These are phyloP conservation scores for Simplicillium sp. DNA, from an alignment of 2,329 filamentous ascomycete species.

Conservation along the genomic window DNA sequence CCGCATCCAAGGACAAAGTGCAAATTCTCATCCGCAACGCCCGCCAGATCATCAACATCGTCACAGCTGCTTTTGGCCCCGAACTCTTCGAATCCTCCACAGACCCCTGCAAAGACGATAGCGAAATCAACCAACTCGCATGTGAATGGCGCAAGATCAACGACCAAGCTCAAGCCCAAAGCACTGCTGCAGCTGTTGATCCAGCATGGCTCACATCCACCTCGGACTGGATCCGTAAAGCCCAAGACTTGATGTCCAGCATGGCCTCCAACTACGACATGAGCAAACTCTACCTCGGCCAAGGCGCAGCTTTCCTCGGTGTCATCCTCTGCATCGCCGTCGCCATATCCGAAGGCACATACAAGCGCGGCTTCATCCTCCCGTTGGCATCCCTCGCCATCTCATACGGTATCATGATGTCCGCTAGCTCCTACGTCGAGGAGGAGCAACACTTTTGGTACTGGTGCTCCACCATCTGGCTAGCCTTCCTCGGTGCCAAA, in stretches of 20 bases:
- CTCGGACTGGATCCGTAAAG: constrained; percentile 54
- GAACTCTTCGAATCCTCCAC: constrained; percentile 30
- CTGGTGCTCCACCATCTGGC: constrained; percentile 70
- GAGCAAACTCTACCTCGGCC: constrained; percentile 43
- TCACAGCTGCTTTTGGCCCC: constrained; percentile 59
- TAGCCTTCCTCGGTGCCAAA: constrained; percentile 42
- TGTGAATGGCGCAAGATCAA: constrained; percentile 53
- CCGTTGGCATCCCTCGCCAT: constrained; percentile 43
- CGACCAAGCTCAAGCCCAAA: constrained; percentile 13
- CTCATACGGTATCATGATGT: constrained; percentile 82
- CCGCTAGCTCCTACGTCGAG: constrained; percentile 94
- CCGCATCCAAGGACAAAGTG: constrained; percentile 38
- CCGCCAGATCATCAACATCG: constrained; percentile 67
- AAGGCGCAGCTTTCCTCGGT: constrained; percentile 24
- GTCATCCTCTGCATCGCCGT: constrained; percentile 29
- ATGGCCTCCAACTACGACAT: constrained; percentile 91
- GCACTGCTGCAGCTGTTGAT: constrained; percentile 16
- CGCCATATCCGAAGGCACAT: neutral
- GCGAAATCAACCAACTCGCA: constrained; percentile 47
- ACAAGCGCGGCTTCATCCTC: neutral
- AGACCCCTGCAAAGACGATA: constrained; percentile 24
- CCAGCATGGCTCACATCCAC: constrained; percentile 32
- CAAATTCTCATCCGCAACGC: constrained; percentile 71
- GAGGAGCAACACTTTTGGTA: constrained; percentile 99
- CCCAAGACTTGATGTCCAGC: constrained; percentile 74